Percentiles rank a stretch among this genome's conserved stretches.
phyloP scores from a whole-genome alignment of 192 early-diverging fungal genomes.

The Podila verticillata region DNA sequence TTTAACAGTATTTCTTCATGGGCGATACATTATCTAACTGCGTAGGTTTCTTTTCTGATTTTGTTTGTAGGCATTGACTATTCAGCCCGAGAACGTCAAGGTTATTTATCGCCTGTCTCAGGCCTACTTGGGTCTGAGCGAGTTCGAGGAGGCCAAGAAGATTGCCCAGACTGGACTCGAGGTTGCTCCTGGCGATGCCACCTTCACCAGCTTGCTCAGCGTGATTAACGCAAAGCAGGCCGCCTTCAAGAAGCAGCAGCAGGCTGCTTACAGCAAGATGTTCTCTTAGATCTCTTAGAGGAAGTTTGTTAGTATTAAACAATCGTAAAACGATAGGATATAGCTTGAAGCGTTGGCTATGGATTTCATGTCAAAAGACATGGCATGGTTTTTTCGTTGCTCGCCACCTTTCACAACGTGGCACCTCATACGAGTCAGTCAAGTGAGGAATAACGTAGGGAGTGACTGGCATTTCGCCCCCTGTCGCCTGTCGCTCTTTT shows the following conservation, averaged over 20 bases:
- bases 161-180: constrained; percentile 38
- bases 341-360: no score
- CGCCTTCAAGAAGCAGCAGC: constrained; percentile 48
- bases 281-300: constrained; percentile 15
- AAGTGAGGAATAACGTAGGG: no score
- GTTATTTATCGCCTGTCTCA: constrained; percentile 54
- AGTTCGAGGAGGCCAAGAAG: constrained; percentile 54
- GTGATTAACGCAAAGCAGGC: constrained; percentile 32
- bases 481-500: neutral
- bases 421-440: neutral
- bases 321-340: neutral
- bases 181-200: constrained; percentile 37
- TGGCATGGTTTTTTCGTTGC: neutral
- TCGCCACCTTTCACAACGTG: neutral
- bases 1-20: neutral
- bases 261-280: constrained; percentile 52
- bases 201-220: constrained; percentile 39
- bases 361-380: neutral
- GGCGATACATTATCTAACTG: neutral
- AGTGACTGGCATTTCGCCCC: neutral
- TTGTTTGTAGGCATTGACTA: constrained; percentile 23
- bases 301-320: neutral
- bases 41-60: neutral
- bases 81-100: constrained; percentile 52
- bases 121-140: constrained; percentile 49